Evolutionary conservation across 2,329 filamentous ascomycete genomes (phyloP), one percentile per base, ranked within the genome.

Genomic region (Thielaviopsis ethacetica): DNA sequence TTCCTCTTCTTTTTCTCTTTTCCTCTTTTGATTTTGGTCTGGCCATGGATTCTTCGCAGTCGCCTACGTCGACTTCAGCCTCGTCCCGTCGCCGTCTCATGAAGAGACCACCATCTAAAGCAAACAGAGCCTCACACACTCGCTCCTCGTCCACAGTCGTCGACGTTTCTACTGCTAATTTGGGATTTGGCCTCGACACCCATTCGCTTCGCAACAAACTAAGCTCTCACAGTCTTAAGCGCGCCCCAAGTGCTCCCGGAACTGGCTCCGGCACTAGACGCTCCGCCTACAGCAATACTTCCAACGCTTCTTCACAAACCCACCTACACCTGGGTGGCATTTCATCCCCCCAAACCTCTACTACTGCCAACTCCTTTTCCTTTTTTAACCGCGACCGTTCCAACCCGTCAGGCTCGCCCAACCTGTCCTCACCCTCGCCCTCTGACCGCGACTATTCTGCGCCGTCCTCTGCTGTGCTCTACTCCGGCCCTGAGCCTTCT

Each of bases 151-250:
- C 59, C 19, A 61, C 59, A 17, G 38, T 58, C 44, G 59, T 57
- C 64, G 71, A 74, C 63, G 73, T 77, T 67, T 72, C 68, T 59
- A 70, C 72, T 64, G 73, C 75, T 63, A 76, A 71, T 55, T 73
- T 73, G 67, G 74, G 72, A 68, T 70, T 76, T 72, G 77, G 63
- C 64, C 73, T 75, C 72, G 79, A 82, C 72, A 72, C 75, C 70
- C 73, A 73, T 66, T 81, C 78, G 64, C 71, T 83, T 65, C 74
- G 76, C 70, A 82, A 78, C 73, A 78, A 82, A 75, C 76, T 77
- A 70, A 84, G 80, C 76, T 82, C 80, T 64, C 76, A 78, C 66
- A 83, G 78, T 69, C 73, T 84, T 68, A 77, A 74, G 68, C 76
- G 79, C 68, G 75, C 79, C 67, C 80, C 81, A 64, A 82, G 79